Percentiles rank a stretch among this genome's conserved stretches.
These are phyloP conservation scores for Geranium brycei DNA, from an alignment of 345 rosid species.

Conservation along the genomic window DNA sequence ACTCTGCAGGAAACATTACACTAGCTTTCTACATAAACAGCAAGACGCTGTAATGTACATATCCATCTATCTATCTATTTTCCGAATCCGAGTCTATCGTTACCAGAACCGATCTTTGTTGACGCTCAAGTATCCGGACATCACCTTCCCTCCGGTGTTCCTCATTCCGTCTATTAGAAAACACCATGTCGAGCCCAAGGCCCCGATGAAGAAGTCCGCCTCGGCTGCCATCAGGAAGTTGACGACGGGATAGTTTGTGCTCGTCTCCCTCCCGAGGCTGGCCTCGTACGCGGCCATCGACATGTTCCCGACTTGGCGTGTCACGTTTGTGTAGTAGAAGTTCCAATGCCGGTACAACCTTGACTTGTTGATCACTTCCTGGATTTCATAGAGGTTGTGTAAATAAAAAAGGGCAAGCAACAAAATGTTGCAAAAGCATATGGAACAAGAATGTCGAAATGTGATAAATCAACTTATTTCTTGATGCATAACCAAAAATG, in stretches of 20 bases:
- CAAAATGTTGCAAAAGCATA: no score
- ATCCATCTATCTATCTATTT: no score
- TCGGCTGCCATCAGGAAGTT: conserved; percentile 89
- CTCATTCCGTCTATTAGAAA: conserved; percentile 93
- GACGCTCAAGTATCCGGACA: conserved; percentile 87
- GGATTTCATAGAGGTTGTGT: neutral
- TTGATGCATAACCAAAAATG: neutral
- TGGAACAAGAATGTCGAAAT: no score
- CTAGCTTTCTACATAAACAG: no score
- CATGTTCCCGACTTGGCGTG: conserved; percentile 63
- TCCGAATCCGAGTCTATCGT: neutral
- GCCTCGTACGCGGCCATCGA: conserved; percentile 79
- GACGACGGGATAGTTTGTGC: conserved; percentile 86
- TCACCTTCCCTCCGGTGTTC: conserved; percentile 86
- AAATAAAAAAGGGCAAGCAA: neutral
- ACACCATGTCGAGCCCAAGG: conserved; percentile 96
- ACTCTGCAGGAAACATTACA: no score
- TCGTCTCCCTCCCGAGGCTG: conserved; percentile 80
- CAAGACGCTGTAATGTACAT: no score
- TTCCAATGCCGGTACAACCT: conserved; percentile 41
- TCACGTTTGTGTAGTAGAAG: conserved; percentile 70
- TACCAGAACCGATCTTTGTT: conserved; percentile 96
- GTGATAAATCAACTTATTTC: no score
- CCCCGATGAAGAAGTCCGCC: conserved; percentile 81
- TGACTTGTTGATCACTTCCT: conserved; percentile 60